These are phyloP conservation scores for Wickerhamiella bombiphila DNA, from an alignment of 805 yeast species.

Conservation along the genomic window DNA sequence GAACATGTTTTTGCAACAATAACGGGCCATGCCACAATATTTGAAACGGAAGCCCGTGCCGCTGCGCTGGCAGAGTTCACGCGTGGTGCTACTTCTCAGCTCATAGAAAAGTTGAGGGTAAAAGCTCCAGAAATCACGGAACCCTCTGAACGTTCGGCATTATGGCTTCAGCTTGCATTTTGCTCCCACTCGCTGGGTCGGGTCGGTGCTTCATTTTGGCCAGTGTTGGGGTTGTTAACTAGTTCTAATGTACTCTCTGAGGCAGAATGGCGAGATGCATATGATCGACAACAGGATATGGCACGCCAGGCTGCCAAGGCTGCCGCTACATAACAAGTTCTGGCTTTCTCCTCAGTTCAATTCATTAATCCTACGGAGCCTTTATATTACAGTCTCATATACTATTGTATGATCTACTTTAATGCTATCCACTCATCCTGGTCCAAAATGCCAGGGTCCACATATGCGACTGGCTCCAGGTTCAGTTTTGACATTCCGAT, in stretches of 20 bases:
- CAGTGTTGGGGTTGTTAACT: conserved; percentile 20
- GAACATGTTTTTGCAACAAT: conserved; percentile 68
- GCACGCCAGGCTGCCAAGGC: conserved; percentile 14
- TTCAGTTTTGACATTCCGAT: too few species aligned
- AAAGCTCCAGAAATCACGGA: conserved; percentile 21
- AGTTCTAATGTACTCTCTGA: conserved; percentile 6
- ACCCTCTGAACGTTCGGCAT: conserved; percentile 16
- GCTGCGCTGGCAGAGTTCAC: conserved; percentile 19
- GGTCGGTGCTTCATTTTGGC: conserved; percentile 56
- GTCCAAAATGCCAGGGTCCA: not conserved
- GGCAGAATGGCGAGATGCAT: conserved; percentile 30
- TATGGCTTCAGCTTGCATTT: conserved; percentile 70
- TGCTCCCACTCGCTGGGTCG: conserved; percentile 76
- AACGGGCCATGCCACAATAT: conserved; percentile 49
- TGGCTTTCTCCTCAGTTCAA: too few species aligned
- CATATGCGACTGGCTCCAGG: too few species aligned
- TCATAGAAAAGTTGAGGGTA: conserved; percentile 15
- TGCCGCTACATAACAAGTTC: too few species aligned
- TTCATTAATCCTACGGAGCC: too few species aligned
- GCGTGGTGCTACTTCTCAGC: conserved; percentile 16
- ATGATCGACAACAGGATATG: conserved; percentile 30
- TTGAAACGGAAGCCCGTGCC: conserved; percentile 28
- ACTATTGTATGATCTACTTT: too few species aligned
- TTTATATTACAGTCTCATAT: too few species aligned
- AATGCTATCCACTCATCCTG: too few species aligned